Evolutionary conservation across 2,329 filamentous ascomycete genomes (phyloP).

Genomic region (Bipolaris victoriae): DNA sequence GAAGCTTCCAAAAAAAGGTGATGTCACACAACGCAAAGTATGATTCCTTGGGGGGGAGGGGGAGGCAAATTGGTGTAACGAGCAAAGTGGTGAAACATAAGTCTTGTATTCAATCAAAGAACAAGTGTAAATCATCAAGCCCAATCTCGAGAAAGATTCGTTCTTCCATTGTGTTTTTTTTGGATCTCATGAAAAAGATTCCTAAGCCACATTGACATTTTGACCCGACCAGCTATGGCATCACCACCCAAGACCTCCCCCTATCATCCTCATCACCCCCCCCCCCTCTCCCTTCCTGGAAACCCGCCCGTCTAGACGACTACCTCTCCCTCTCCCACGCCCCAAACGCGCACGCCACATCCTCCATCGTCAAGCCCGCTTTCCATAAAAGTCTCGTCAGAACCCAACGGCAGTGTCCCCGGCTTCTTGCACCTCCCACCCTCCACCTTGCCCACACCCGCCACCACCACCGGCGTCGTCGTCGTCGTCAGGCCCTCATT

Average conservation of each 20-base stretch:
- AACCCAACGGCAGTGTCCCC: background rate
- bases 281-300: background rate
- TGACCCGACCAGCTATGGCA: background rate
- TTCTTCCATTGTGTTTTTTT: too few relatives aligned
- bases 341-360: background rate
- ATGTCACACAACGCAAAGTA: background rate
- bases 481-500: constrained; percentile 5
- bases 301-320: constrained; percentile 1
- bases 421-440: constrained; percentile 7
- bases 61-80: background rate
- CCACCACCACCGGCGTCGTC: constrained; percentile 1
- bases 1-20: background rate
- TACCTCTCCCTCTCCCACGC: constrained; percentile 3
- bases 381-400: constrained; percentile 1
- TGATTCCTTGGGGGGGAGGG: background rate
- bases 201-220: constrained; percentile 1
- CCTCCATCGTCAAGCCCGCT: constrained; percentile 4
- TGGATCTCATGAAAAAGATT: background rate
- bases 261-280: background rate
- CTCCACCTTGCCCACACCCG: background rate
- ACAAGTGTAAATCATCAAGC: background rate
- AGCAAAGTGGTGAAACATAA: background rate
- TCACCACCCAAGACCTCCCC: background rate
- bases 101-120: background rate
- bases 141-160: too few relatives aligned